Conservation (phyloP, 2,329 filamentous ascomycete genomes). For the Alternaria angustiovoidea region DNA sequence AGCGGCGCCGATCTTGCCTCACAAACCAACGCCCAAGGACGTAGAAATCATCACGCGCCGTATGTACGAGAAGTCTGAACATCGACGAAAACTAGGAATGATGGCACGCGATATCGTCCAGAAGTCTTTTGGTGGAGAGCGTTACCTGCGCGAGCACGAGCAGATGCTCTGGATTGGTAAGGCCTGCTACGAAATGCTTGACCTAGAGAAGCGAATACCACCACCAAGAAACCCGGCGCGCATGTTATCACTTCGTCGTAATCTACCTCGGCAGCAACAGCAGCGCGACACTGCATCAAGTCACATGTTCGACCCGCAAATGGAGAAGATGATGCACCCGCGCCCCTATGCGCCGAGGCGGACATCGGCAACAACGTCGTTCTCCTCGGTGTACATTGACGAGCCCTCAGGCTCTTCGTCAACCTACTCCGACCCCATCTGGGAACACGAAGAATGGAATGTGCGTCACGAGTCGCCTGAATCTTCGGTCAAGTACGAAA, state of each 20-base stretch:
- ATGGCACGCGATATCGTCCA: slow-evolving; percentile 66
- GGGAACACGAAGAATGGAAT: slow-evolving; percentile 32
- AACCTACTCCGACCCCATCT: slow-evolving; percentile 24
- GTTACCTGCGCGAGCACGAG: slow-evolving; percentile 69
- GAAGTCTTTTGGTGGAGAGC: slow-evolving; percentile 66
- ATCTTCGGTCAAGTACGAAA: slow-evolving; percentile 31
- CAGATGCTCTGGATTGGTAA: slow-evolving; percentile 57
- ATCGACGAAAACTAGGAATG: slow-evolving; percentile 66
- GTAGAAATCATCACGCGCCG: slow-evolving; percentile 63
- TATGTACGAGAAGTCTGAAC: slow-evolving; percentile 68
- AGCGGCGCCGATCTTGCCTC: slow-evolving; percentile 55
- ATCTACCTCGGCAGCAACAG: slow-evolving; percentile 8
- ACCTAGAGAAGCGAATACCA: slow-evolving; percentile 34
- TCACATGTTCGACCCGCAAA: slow-evolving; percentile 38
- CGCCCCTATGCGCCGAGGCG: slow-evolving; percentile 33
- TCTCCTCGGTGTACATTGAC: slow-evolving; percentile 46
- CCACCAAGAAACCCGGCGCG: slow-evolving; percentile 42
- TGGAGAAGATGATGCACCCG: slow-evolving; percentile 51
- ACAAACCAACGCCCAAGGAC: slow-evolving; percentile 59
- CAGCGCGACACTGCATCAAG: slow-evolving; percentile 32
- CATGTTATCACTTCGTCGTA: slow-evolving; percentile 33
- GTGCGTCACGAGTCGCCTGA: slow-evolving; percentile 23
- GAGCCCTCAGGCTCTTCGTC: slow-evolving; percentile 31
- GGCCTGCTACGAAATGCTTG: slow-evolving; percentile 46
- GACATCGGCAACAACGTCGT: slow-evolving; percentile 40